A percentile compares a stretch with the other conserved stretches of the same genome.
Evolutionary conservation across 352 stramenopile genomes (phyloP).

Genomic region (Globisporangium polare): DNA sequence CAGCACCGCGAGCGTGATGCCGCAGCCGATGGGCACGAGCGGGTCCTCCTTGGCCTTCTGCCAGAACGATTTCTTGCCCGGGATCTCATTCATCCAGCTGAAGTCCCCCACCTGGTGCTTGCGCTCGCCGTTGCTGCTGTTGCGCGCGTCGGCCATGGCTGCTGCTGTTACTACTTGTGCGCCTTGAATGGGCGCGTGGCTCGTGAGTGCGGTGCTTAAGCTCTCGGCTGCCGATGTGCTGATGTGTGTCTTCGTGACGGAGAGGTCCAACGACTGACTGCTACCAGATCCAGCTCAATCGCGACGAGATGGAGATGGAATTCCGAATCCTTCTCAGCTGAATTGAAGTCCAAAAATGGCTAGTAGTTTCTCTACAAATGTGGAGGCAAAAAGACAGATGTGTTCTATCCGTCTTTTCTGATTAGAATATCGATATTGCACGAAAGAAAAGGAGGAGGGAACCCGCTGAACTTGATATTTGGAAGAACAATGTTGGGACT

Average conservation of each 20-base stretch:
- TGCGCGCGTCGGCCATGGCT: not conserved
- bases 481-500: too few species aligned
- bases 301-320: not conserved
- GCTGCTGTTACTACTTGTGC: not conserved
- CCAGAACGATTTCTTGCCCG: slow-evolving; percentile 63
- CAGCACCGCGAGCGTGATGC: slow-evolving; percentile 58
- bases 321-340: too few species aligned
- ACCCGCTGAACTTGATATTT: too few species aligned
- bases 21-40: slow-evolving; percentile 69
- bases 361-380: too few species aligned
- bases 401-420: too few species aligned
- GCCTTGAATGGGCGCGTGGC: not conserved
- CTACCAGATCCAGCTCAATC: not conserved
- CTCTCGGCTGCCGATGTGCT: too few species aligned
- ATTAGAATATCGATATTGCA: too few species aligned
- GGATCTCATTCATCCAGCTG: slow-evolving; percentile 59
- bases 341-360: too few species aligned
- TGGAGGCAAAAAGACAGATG: too few species aligned
- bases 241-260: not conserved
- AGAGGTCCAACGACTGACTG: not conserved
- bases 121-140: not conserved
- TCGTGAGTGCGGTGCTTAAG: too few species aligned
- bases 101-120: slow-evolving; percentile 50
- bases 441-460: too few species aligned
- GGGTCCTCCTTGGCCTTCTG: slow-evolving; percentile 67